phyloP scores from a whole-genome alignment of 108 stramenopile species.

The Cyclotella sp. region DNA sequence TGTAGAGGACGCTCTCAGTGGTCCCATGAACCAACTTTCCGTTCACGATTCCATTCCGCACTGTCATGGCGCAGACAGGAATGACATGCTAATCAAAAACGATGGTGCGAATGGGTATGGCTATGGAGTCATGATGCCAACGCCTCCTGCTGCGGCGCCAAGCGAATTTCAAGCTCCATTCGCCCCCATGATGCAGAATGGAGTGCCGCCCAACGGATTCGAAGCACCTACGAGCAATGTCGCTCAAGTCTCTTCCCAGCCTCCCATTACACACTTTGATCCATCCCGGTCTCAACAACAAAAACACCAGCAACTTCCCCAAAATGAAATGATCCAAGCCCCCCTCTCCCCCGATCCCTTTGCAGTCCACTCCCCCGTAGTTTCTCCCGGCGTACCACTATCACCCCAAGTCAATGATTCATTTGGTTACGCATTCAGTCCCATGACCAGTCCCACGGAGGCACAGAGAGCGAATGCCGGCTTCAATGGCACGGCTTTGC shows the following conservation, averaged over 20 bases:
- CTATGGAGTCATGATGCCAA: no score
- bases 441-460: constrained; percentile 30
- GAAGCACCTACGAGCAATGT: not conserved
- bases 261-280: constrained; percentile 21
- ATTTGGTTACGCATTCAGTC: constrained; percentile 45
- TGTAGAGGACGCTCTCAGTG: not conserved
- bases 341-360: constrained; percentile 14
- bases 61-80: not conserved
- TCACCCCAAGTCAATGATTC: constrained; percentile 20
- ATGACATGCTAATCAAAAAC: constrained; percentile 21
- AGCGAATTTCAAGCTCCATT: constrained; percentile 1
- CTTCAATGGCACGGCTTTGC: not conserved
- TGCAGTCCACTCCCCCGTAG: constrained; percentile 5
- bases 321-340: not conserved
- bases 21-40: constrained; percentile 20
- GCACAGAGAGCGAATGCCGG: not conserved
- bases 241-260: constrained; percentile 23
- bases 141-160: not conserved
- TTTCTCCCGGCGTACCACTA: not conserved
- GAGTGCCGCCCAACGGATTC: not conserved
- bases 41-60: no score
- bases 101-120: not conserved
- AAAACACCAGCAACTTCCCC: constrained; percentile 4
- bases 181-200: not conserved
- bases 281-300: constrained; percentile 7